These are phyloP conservation scores for Meredithiella fracta DNA, from an alignment of 2,329 filamentous ascomycete genomes.

Conservation along the genomic window DNA sequence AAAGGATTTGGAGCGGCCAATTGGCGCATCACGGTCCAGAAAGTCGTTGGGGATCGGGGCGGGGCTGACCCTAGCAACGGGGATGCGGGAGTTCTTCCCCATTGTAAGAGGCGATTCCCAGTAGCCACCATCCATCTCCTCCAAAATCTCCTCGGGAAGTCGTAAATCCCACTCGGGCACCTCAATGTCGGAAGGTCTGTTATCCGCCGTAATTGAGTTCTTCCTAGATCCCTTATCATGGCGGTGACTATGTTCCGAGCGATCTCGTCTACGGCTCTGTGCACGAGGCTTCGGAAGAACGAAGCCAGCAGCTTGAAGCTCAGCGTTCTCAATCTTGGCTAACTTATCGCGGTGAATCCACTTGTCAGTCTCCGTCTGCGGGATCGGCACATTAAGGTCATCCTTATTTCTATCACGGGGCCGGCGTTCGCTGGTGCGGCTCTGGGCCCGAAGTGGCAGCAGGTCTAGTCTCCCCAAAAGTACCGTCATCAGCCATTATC, in stretches of 20 bases:
- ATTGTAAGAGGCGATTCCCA: constrained; percentile 24
- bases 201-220: constrained; percentile 23
- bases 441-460: constrained; percentile 7
- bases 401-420: constrained; percentile 10
- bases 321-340: constrained; percentile 62
- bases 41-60: constrained; percentile 56
- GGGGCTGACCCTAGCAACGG: constrained; percentile 65
- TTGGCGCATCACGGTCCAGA: constrained; percentile 56
- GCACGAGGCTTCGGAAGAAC: constrained; percentile 38
- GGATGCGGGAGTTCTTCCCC: constrained; percentile 61
- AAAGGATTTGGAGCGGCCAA: constrained; percentile 30
- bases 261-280: constrained; percentile 28
- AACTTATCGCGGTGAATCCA: constrained; percentile 82
- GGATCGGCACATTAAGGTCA: background rate
- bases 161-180: constrained; percentile 53
- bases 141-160: constrained; percentile 60
- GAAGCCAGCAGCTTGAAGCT: constrained; percentile 65
- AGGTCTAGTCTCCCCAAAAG: constrained; percentile 8
- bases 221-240: constrained; percentile 17
- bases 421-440: constrained; percentile 12
- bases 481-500: constrained; percentile 9
- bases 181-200: constrained; percentile 25
- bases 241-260: constrained; percentile 13
- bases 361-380: constrained; percentile 42
- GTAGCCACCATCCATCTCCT: constrained; percentile 36